phyloP scores from a whole-genome alignment of 2,329 filamentous ascomycete species.

The Clathrospora elynae region DNA sequence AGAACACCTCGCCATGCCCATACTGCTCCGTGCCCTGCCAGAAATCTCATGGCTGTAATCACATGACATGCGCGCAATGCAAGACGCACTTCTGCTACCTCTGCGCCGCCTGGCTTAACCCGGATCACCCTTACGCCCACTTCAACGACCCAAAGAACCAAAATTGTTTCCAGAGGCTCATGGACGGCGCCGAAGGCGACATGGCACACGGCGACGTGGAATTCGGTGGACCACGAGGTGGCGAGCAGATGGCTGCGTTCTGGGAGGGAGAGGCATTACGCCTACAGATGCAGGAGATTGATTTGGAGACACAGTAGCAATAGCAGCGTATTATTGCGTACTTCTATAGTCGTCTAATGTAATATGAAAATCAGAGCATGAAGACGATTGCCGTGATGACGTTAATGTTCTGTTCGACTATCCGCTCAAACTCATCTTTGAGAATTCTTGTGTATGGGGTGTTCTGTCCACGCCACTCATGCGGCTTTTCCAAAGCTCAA shows the following conservation, averaged over 20 bases:
- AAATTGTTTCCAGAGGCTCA: slow-evolving; percentile 80
- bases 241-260: slow-evolving; percentile 50
- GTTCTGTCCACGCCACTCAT: too few relatives aligned
- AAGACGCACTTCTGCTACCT: slow-evolving; percentile 94
- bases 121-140: slow-evolving; percentile 82
- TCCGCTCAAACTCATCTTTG: too few relatives aligned
- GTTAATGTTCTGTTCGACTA: too few relatives aligned
- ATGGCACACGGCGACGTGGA: slow-evolving; percentile 51
- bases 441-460: too few relatives aligned
- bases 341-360: too few relatives aligned
- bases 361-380: too few relatives aligned
- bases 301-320: slow-evolving; percentile 29
- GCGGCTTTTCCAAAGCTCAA: too few relatives aligned
- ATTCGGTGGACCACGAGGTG: slow-evolving; percentile 52
- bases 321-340: too few relatives aligned
- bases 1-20: slow-evolving; percentile 85
- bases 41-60: slow-evolving; percentile 80
- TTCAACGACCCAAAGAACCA: slow-evolving; percentile 74
- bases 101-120: slow-evolving; percentile 83
- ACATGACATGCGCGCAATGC: slow-evolving; percentile 80
- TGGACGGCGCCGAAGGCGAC: slow-evolving; percentile 87
- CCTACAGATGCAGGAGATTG: slow-evolving; percentile 48
- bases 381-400: too few relatives aligned
- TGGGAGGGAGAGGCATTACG: slow-evolving; percentile 45
- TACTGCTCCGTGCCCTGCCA: slow-evolving; percentile 84